Evolutionary conservation across 2,329 filamentous ascomycete genomes (phyloP).

Genomic region (Knoxdaviesia capensis): DNA sequence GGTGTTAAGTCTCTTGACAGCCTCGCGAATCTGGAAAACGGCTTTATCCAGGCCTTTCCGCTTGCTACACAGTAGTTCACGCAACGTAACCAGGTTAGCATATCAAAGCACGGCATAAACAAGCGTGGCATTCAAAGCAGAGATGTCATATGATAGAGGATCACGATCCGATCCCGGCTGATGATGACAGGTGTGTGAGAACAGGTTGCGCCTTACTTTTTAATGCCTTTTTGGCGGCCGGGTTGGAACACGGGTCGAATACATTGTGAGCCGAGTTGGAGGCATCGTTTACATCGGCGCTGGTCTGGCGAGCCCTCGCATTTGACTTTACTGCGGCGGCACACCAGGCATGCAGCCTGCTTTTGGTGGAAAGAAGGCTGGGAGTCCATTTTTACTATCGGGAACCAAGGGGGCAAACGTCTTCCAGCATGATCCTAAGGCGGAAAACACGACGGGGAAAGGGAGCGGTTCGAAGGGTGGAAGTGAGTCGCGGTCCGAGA

Average conservation of each 20-base stretch:
- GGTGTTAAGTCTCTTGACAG: slow-evolving; percentile 33
- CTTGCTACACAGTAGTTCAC: slow-evolving; percentile 29
- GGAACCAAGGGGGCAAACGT: too few relatives aligned
- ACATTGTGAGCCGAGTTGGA: slow-evolving; percentile 37
- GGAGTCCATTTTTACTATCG: too few relatives aligned
- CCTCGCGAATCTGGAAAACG: slow-evolving; percentile 53
- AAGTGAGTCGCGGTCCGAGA: too few relatives aligned
- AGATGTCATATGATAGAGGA: too few relatives aligned
- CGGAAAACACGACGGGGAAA: too few relatives aligned
- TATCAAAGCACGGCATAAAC: too few relatives aligned
- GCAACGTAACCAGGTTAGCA: neutral
- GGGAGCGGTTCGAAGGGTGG: too few relatives aligned
- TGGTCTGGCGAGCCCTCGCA: slow-evolving; percentile 36
- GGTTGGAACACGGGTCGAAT: slow-evolving; percentile 54
- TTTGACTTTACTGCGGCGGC: slow-evolving; percentile 47
- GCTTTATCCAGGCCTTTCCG: slow-evolving; percentile 56
- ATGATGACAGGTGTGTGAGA: neutral
- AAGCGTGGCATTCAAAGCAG: too few relatives aligned
- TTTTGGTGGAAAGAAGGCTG: slow-evolving; percentile 3
- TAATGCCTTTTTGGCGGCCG: slow-evolving; percentile 55
- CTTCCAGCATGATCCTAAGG: too few relatives aligned
- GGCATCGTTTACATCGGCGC: slow-evolving; percentile 38
- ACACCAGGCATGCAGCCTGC: slow-evolving; percentile 39
- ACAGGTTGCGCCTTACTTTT: slow-evolving; percentile 33
- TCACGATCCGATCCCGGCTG: too few relatives aligned